Conservation (phyloP, 495 filamentous ascomycete species). For the Articulospora tetracladia region DNA sequence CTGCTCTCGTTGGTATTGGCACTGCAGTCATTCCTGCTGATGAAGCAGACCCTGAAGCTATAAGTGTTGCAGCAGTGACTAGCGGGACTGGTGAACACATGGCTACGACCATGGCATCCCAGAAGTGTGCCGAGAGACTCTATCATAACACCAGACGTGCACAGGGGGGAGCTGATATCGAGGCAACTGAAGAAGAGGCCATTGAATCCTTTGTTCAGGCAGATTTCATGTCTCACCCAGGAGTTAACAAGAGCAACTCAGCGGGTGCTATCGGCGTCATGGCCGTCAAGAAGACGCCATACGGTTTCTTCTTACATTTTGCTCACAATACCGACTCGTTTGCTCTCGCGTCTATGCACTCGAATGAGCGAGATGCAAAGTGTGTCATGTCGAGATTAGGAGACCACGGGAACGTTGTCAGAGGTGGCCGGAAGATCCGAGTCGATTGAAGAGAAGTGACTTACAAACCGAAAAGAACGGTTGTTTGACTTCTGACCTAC, state of each 20-base stretch:
- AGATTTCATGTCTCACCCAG: conserved; percentile 83
- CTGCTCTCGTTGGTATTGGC: conserved; percentile 87
- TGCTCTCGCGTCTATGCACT: conserved; percentile 82
- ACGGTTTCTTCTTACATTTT: conserved; percentile 75
- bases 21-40: conserved; percentile 77
- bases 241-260: conserved; percentile 66
- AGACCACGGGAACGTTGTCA: conserved; percentile 35
- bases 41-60: conserved; percentile 52
- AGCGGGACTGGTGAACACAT: conserved; percentile 98
- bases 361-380: conserved; percentile 61
- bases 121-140: conserved; percentile 70
- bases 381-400: conserved; percentile 79
- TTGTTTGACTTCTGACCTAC: too few species aligned
- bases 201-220: conserved; percentile 65
- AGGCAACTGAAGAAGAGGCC: conserved; percentile 66
- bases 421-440: conserved; percentile 46
- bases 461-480: background rate
- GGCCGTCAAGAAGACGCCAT: conserved; percentile 70
- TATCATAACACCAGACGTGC: conserved; percentile 61
- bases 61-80: conserved; percentile 72
- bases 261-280: conserved; percentile 79
- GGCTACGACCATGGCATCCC: conserved; percentile 82
- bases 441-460: conserved; percentile 15
- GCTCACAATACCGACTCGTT: conserved; percentile 94
- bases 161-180: conserved; percentile 52